Conservation (phyloP, 2,329 filamentous ascomycete genomes). For the Penicillium frequentans region DNA sequence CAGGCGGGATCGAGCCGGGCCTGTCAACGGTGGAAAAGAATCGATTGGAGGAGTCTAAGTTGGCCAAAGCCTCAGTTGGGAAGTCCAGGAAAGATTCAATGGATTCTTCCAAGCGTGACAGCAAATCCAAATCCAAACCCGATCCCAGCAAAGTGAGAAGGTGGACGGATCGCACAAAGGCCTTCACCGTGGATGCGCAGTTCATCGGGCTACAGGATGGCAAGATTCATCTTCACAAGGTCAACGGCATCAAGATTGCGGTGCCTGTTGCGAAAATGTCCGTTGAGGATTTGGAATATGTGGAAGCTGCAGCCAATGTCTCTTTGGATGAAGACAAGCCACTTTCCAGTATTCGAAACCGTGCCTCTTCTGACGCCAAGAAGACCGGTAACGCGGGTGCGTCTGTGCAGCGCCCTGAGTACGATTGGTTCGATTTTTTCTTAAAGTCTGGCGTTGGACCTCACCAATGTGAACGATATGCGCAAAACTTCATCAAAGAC, state of each 20-base stretch:
- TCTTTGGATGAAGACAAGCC: conserved; percentile 92
- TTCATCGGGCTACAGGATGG: conserved; percentile 93
- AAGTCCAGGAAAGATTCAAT: conserved; percentile 57
- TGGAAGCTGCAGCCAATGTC: conserved; percentile 81
- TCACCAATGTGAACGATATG: conserved; percentile 90
- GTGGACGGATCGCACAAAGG: conserved; percentile 93
- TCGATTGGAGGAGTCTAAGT: conserved; percentile 74
- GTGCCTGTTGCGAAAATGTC: conserved; percentile 97
- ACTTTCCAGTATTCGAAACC: conserved; percentile 69
- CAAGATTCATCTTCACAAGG: conserved; percentile 96
- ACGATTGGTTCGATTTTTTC: conserved; percentile 99
- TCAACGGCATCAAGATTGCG: conserved; percentile 97
- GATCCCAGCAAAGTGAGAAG: conserved; percentile 79
- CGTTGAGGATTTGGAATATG: conserved; percentile 88
- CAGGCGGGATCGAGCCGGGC: conserved; percentile 59
- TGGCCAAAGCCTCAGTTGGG: conserved; percentile 77
- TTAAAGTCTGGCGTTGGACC: conserved; percentile 86
- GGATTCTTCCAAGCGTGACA: conserved; percentile 61
- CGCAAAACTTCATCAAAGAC: conserved; percentile 82
- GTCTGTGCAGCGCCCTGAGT: conserved; percentile 55
- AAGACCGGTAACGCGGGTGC: conserved; percentile 37
- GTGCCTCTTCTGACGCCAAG: conserved; percentile 35
- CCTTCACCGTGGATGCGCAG: conserved; percentile 95
- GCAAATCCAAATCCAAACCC: conserved; percentile 78
- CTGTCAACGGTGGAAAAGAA: conserved; percentile 75